A percentile compares a stretch with the other conserved stretches of the same genome.
Evolutionary conservation across 2,329 filamentous ascomycete genomes (phyloP).

Genomic region (Thermothelomyces thermophilus): DNA sequence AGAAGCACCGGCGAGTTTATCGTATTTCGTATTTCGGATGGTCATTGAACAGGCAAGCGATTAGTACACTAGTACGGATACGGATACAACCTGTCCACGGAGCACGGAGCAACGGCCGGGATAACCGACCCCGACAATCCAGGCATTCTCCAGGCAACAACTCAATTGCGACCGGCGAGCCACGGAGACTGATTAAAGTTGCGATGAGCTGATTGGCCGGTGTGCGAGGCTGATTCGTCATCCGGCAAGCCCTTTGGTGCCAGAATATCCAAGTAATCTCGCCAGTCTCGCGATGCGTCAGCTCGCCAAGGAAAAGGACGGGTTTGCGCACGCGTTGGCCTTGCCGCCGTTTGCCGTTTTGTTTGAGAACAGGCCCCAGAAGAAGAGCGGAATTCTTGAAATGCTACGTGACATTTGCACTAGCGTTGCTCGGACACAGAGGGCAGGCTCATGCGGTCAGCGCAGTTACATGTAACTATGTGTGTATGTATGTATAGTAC

Average conservation of each 20-base stretch:
- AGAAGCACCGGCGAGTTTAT: no score
- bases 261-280: background rate
- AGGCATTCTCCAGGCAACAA: slow-evolving; percentile 1
- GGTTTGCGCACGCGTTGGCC: no score
- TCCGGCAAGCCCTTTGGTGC: background rate
- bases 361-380: no score
- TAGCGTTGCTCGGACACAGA: slow-evolving; percentile 4
- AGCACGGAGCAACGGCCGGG: background rate
- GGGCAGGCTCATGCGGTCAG: slow-evolving; percentile 7
- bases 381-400: background rate
- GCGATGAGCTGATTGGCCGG: slow-evolving; percentile 5
- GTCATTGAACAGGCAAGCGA: background rate
- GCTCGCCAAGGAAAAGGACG: no score
- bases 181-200: background rate
- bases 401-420: slow-evolving; percentile 9
- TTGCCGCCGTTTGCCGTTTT: no score
- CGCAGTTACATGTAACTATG: no score
- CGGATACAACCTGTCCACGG: background rate
- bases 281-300: background rate
- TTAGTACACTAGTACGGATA: background rate
- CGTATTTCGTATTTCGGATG: background rate
- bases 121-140: background rate
- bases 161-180: background rate
- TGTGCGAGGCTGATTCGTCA: slow-evolving; percentile 9
- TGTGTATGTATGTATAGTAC: no score